A percentile compares a stretch with the other conserved stretches of the same genome.
Evolutionary conservation across 2,329 filamentous ascomycete genomes (phyloP).

Genomic region (Cladosporium sp.): DNA sequence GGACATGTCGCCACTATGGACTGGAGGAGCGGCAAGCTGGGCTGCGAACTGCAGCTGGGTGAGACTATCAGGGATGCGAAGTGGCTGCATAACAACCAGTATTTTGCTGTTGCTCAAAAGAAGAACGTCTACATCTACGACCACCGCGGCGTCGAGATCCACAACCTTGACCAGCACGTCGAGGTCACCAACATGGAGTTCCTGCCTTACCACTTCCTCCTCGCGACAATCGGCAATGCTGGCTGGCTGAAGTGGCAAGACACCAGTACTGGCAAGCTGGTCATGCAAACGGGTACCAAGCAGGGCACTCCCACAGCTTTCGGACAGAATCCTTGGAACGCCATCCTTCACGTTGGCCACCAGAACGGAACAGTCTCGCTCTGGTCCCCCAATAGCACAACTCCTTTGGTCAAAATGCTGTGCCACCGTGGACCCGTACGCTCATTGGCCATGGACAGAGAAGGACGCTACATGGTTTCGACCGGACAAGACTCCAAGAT

Average conservation of each 20-base stretch:
- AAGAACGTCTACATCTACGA: conserved; percentile 98
- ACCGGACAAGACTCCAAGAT: conserved; percentile 86
- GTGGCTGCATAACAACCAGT: conserved; percentile 93
- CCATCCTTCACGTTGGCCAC: conserved; percentile 85
- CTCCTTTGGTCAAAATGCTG: conserved; percentile 84
- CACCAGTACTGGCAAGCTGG: conserved; percentile 84
- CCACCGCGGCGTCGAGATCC: conserved; percentile 81
- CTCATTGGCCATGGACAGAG: conserved; percentile 77
- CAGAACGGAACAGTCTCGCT: conserved; percentile 92
- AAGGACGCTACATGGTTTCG: conserved; percentile 93
- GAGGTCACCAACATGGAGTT: conserved; percentile 95
- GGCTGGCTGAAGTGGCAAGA: conserved; percentile 93
- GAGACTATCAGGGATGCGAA: conserved; percentile 87
- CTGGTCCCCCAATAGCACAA: conserved; percentile 89
- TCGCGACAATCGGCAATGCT: conserved; percentile 77
- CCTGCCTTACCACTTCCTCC: conserved; percentile 89
- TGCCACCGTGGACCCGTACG: conserved; percentile 87
- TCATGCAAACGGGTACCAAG: conserved; percentile 80
- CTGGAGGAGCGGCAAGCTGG: conserved; percentile 87
- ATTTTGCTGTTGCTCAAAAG: conserved; percentile 93
- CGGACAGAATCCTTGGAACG: conserved; percentile 87
- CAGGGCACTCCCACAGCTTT: conserved; percentile 80
- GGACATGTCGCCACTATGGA: conserved; percentile 96
- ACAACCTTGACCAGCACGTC: conserved; percentile 83
- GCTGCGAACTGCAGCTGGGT: conserved; percentile 83